Conservation (phyloP, 2,329 filamentous ascomycete species). For the Calonectria montana region DNA sequence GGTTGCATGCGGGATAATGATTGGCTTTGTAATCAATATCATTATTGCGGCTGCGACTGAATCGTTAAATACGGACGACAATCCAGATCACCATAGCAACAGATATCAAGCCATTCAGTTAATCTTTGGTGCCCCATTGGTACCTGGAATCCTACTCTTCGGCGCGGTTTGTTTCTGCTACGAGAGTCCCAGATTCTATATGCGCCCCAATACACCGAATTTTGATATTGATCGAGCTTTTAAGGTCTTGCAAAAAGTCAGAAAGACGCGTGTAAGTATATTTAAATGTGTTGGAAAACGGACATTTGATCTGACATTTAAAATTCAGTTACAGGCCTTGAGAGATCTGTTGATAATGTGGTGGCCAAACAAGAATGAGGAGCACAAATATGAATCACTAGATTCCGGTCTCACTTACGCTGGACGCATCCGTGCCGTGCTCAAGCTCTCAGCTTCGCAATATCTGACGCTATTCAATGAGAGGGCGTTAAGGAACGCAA, state of each 20-base stretch:
- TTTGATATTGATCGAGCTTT: conserved; percentile 50
- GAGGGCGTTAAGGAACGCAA: conserved; percentile 30
- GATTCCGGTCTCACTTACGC: not conserved
- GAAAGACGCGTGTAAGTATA: conserved; percentile 41
- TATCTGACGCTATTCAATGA: conserved; percentile 31
- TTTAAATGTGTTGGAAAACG: not conserved
- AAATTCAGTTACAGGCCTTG: not conserved
- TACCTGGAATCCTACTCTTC: conserved; percentile 49
- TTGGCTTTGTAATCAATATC: conserved; percentile 38
- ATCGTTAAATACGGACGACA: conserved; percentile 5
- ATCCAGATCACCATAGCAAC: not conserved
- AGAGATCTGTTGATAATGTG: not conserved
- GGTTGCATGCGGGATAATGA: conserved; percentile 41
- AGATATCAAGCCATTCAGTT: conserved; percentile 37
- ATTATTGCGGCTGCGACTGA: conserved; percentile 23
- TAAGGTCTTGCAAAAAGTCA: conserved; percentile 45
- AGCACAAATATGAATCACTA: not conserved
- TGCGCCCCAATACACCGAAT: conserved; percentile 46
- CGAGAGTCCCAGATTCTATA: conserved; percentile 54
- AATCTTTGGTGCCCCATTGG: conserved; percentile 50
- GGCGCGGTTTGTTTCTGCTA: conserved; percentile 51
- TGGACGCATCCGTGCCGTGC: not conserved
- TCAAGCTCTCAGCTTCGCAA: conserved; percentile 29
- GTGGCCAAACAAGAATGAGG: not conserved
- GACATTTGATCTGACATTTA: not conserved